Percentiles rank a stretch among this genome's conserved stretches.
Conservation (phyloP, 805 yeast species). For the Ogataea allantospora region DNA sequence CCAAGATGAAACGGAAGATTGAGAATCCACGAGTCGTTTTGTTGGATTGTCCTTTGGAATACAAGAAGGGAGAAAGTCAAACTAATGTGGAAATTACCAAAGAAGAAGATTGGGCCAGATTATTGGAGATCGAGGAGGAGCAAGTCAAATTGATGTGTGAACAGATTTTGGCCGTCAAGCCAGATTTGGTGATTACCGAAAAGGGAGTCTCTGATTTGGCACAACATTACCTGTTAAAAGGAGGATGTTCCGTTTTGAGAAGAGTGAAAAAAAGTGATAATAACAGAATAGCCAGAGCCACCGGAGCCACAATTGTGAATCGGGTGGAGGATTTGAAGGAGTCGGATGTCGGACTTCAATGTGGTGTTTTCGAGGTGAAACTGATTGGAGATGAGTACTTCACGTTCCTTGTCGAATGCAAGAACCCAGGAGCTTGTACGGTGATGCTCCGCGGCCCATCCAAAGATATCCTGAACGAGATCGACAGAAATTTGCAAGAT, state of each 20-base stretch:
- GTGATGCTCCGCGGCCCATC: conserved; percentile 92
- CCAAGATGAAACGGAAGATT: conserved; percentile 89
- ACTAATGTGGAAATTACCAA: conserved; percentile 96
- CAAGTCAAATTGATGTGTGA: conserved; percentile 89
- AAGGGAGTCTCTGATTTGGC: conserved; percentile 98
- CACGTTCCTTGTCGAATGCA: conserved; percentile 77
- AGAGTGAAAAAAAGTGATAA: conserved; percentile 94
- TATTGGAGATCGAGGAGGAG: conserved; percentile 95
- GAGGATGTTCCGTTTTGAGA: conserved; percentile 88
- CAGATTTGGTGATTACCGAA: conserved; percentile 94
- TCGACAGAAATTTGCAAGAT: conserved; percentile 95
- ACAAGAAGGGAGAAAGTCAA: conserved; percentile 98
- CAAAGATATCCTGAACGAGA: conserved; percentile 92
- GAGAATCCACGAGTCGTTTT: conserved; percentile 86
- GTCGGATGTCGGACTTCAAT: conserved; percentile 80
- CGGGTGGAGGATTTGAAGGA: conserved; percentile 93
- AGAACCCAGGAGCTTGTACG: conserved; percentile 90
- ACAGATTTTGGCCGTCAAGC: conserved; percentile 77
- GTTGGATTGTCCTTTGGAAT: conserved; percentile 95
- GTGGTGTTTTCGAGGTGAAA: conserved; percentile 91
- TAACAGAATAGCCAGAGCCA: conserved; percentile 93
- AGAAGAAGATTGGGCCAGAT: conserved; percentile 94
- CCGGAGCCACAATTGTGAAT: conserved; percentile 96
- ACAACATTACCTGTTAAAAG: conserved; percentile 91
- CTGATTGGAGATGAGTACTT: conserved; percentile 97